Conservation (phyloP, 179 eudicot species). For the Spinacia oleracea region DNA sequence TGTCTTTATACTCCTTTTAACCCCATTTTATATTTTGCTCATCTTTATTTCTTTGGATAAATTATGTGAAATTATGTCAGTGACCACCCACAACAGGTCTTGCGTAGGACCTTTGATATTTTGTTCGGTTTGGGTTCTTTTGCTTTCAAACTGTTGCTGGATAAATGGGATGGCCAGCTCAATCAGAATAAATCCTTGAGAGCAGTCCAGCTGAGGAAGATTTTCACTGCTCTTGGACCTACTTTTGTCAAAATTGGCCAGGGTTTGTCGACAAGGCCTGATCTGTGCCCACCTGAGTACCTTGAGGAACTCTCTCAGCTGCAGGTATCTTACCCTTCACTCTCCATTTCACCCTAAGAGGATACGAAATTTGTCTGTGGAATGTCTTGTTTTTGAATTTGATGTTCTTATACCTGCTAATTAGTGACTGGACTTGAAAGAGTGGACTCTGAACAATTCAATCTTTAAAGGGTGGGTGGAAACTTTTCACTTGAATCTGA, state of each 20-base stretch:
- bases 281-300: slow-evolving; percentile 88
- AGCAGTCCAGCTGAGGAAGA: slow-evolving; percentile 61
- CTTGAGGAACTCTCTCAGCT: slow-evolving; percentile 94
- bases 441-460: neutral
- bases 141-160: slow-evolving; percentile 71
- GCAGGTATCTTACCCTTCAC: slow-evolving; percentile 58
- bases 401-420: neutral
- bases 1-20: neutral
- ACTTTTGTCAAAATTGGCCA: slow-evolving; percentile 98
- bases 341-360: neutral
- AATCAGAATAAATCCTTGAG: slow-evolving; percentile 61
- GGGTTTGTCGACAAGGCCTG: slow-evolving; percentile 97
- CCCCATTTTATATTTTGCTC: neutral
- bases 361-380: neutral
- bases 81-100: slow-evolving; percentile 43
- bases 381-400: slow-evolving; percentile 1
- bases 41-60: slow-evolving; percentile 8
- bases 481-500: neutral
- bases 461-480: neutral
- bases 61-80: slow-evolving; percentile 21
- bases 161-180: slow-evolving; percentile 61
- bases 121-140: slow-evolving; percentile 72
- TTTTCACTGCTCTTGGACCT: slow-evolving; percentile 85
- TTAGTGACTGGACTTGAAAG: neutral
- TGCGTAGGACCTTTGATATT: slow-evolving; percentile 71